Percentiles rank a stretch among this genome's conserved stretches.
Evolutionary conservation across 2,329 filamentous ascomycete genomes (phyloP).

Genomic region (Talaromyces piceae): DNA sequence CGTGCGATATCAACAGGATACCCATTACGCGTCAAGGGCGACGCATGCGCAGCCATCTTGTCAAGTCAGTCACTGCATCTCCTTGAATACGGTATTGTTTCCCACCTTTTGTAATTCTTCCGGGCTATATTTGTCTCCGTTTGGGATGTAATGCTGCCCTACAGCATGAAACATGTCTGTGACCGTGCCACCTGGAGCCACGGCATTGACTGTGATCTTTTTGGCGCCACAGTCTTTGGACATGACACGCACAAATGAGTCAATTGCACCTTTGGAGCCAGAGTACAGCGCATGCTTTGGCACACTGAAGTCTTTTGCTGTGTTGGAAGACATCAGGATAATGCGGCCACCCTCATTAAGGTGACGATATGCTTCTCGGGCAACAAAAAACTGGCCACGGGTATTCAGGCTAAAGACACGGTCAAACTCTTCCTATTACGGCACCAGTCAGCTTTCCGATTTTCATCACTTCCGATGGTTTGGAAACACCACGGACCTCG

Average conservation of each 20-base stretch:
- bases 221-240: conserved; percentile 60
- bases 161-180: conserved; percentile 7
- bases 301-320: conserved; percentile 58
- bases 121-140: not conserved
- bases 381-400: conserved; percentile 68
- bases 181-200: conserved; percentile 6
- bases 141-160: conserved; percentile 1
- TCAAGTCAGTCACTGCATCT: not conserved
- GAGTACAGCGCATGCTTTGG: conserved; percentile 67
- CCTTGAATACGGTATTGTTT: not conserved
- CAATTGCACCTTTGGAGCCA: conserved; percentile 68
- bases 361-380: conserved; percentile 65
- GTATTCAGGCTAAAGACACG: conserved; percentile 64
- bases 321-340: conserved; percentile 67
- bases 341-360: conserved; percentile 62
- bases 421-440: conserved; percentile 56
- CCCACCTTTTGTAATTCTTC: not conserved
- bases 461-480: not conserved
- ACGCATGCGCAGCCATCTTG: conserved; percentile 4
- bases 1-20: conserved; percentile 6
- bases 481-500: conserved; percentile 24
- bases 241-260: conserved; percentile 68
- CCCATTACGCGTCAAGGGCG: conserved; percentile 3
- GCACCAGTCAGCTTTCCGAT: not conserved
- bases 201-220: conserved; percentile 3